Conservation (phyloP, 768 basidiomycete genomes). For the Lactifluus rugatus region DNA sequence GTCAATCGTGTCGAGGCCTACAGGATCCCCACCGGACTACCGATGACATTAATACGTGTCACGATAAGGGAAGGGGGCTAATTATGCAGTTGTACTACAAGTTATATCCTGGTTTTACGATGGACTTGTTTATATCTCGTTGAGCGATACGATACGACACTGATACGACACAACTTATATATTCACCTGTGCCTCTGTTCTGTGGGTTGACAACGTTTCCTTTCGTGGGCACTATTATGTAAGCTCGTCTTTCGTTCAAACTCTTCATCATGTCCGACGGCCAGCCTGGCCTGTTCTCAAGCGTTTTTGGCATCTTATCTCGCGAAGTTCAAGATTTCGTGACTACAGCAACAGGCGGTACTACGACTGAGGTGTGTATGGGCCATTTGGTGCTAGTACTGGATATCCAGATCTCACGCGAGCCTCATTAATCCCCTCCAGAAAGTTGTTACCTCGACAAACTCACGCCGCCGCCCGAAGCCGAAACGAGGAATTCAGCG, state of each 20-base stretch:
- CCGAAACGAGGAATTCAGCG: background rate
- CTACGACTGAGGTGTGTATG: constrained; percentile 13
- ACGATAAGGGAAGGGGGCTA: background rate
- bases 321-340: constrained; percentile 66
- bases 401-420: background rate
- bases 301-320: constrained; percentile 60
- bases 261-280: constrained; percentile 3
- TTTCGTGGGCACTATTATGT: constrained; percentile 13
- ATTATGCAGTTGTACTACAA: constrained; percentile 12
- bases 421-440: background rate
- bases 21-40: constrained; percentile 9
- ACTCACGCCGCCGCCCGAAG: background rate
- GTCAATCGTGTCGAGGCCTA: constrained; percentile 14
- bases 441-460: background rate
- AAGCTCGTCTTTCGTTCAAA: constrained; percentile 3
- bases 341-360: constrained; percentile 47
- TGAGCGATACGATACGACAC: background rate
- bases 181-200: background rate
- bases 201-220: background rate
- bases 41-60: constrained; percentile 1
- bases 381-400: background rate
- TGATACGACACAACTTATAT: constrained; percentile 1
- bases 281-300: constrained; percentile 40
- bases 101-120: background rate
- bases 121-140: constrained; percentile 2